Percentiles rank a stretch among this genome's conserved stretches.
phyloP scores from a whole-genome alignment of 176 grass and related monocot species.

The Oryza rufipogon region DNA sequence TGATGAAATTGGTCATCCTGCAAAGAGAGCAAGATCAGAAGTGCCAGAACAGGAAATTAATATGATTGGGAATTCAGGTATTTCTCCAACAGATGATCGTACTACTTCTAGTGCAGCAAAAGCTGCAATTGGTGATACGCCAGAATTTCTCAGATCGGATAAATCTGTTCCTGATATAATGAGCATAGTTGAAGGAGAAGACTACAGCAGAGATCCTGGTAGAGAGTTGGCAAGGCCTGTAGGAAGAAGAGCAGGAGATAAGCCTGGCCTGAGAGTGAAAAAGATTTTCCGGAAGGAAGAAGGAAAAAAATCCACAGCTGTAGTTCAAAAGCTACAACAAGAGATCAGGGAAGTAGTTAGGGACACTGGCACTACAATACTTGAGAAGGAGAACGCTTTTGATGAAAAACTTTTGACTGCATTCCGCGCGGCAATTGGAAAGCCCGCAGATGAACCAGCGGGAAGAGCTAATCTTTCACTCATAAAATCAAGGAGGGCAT shows the following conservation, averaged over 20 bases:
- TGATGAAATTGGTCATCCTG: conserved; percentile 45
- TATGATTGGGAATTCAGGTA: conserved; percentile 26
- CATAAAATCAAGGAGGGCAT: conserved; percentile 59
- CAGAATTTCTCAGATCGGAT: conserved; percentile 39
- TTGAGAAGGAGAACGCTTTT: conserved; percentile 62
- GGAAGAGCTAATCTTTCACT: conserved; percentile 52
- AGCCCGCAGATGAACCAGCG: conserved; percentile 48
- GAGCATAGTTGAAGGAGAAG: conserved; percentile 73
- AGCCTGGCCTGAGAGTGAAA: conserved; percentile 77
- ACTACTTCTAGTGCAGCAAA: conserved; percentile 43
- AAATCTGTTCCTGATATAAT: conserved; percentile 75
- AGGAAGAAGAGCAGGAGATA: conserved; percentile 64
- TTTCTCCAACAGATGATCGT: conserved; percentile 30
- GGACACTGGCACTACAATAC: conserved; percentile 51
- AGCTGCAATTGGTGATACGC: conserved; percentile 37
- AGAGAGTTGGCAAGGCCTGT: conserved; percentile 52
- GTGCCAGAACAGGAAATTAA: conserved; percentile 30
- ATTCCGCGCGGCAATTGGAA: conserved; percentile 77
- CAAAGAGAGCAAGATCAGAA: conserved; percentile 59
- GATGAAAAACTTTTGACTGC: conserved; percentile 84
- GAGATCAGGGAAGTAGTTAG: conserved; percentile 74
- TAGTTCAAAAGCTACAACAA: conserved; percentile 80
- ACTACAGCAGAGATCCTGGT: conserved; percentile 55
- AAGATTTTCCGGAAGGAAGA: conserved; percentile 84
- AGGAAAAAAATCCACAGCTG: conserved; percentile 60